Evolutionary conservation across 805 yeast species (phyloP).

Genomic region (Starmerella riodocensis): DNA sequence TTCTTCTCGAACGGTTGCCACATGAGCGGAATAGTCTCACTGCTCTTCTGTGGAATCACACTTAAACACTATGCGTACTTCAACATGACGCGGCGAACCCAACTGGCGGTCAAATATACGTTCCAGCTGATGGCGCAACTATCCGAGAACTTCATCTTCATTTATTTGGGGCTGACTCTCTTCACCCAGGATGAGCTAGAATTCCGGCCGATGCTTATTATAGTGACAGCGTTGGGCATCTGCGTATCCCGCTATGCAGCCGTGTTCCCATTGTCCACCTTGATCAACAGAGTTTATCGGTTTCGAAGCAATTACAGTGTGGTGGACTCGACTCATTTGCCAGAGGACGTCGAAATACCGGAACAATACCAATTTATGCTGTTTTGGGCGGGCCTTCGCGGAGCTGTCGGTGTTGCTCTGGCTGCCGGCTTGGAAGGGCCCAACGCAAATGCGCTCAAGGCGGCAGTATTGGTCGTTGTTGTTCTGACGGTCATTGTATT

Average conservation of each 20-base stretch:
- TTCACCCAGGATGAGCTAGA: constrained; percentile 94
- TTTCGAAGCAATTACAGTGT: constrained; percentile 32
- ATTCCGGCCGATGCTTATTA: constrained; percentile 83
- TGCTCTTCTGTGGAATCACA: constrained; percentile 91
- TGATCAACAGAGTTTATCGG: constrained; percentile 67
- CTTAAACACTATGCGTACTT: constrained; percentile 92
- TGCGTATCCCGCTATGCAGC: constrained; percentile 96
- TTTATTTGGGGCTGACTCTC: constrained; percentile 81
- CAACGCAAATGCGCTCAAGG: constrained; percentile 71
- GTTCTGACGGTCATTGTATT: constrained; percentile 89
- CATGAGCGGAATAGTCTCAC: constrained; percentile 95
- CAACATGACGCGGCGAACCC: constrained; percentile 95
- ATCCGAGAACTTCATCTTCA: constrained; percentile 92
- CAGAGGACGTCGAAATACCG: constrained; percentile 61
- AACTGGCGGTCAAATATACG: constrained; percentile 87
- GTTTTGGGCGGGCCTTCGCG: constrained; percentile 98
- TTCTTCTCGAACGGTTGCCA: constrained; percentile 98
- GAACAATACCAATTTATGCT: constrained; percentile 97
- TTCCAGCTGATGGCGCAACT: constrained; percentile 90
- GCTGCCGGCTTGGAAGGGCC: constrained; percentile 97
- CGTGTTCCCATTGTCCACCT: constrained; percentile 80
- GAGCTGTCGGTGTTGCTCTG: constrained; percentile 98
- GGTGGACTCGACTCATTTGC: constrained; percentile 11
- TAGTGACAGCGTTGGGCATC: constrained; percentile 76
- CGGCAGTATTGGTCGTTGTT: constrained; percentile 92